Evolutionary conservation across 2,329 filamentous ascomycete genomes (phyloP).

Genomic region (Tolypocladium pustulatum): DNA sequence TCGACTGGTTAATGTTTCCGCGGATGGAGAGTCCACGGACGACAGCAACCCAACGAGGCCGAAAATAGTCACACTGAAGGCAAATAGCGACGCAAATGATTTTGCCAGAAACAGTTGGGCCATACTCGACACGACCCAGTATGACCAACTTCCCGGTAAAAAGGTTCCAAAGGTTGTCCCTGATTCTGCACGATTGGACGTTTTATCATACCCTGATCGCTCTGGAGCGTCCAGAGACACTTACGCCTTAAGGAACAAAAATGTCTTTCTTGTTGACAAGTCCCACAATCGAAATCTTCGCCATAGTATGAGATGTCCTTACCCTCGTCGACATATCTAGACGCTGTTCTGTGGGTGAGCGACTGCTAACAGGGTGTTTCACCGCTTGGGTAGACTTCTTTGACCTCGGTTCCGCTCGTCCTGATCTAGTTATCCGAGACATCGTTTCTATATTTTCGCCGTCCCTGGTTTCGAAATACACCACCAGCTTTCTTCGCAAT

Average conservation of each 20-base stretch:
- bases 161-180: background rate
- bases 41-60: background rate
- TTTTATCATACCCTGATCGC: background rate
- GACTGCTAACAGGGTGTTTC: background rate
- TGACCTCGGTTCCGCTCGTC: slow-evolving; percentile 3
- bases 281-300: slow-evolving; percentile 2
- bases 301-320: slow-evolving; percentile 1
- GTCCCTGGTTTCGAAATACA: background rate
- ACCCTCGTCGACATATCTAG: too few species aligned
- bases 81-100: background rate
- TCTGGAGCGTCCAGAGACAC: background rate
- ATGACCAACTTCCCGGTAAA: slow-evolving; percentile 3
- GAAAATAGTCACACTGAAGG: background rate
- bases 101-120: slow-evolving; percentile 3
- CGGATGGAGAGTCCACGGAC: background rate
- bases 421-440: slow-evolving; percentile 1
- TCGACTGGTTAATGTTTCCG: background rate
- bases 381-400: slow-evolving; percentile 1
- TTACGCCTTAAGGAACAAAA: slow-evolving; percentile 2
- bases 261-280: slow-evolving; percentile 4
- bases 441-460: slow-evolving; percentile 1
- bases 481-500: background rate
- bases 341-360: background rate
- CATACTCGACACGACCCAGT: slow-evolving; percentile 5
- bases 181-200: background rate